Evolutionary conservation across 768 basidiomycete genomes (phyloP).

Genomic region (Tephrocybe sp.): DNA sequence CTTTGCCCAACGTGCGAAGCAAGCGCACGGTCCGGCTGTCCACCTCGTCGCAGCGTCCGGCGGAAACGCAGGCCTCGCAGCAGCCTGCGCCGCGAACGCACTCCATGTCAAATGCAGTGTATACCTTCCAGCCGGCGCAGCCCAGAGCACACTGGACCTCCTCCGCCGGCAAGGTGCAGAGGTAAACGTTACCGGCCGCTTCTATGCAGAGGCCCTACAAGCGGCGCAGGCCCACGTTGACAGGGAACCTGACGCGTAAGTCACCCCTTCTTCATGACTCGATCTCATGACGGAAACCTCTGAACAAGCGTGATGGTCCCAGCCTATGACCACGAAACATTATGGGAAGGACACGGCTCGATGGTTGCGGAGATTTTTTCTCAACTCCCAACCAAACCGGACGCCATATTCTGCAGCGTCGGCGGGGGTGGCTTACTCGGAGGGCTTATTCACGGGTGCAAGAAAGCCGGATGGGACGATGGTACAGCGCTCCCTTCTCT

Average conservation of each 20-base stretch:
- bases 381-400: slow-evolving; percentile 57
- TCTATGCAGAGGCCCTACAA: slow-evolving; percentile 57
- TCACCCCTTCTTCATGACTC: slow-evolving; percentile 6
- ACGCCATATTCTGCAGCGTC: slow-evolving; percentile 76
- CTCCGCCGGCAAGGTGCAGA: slow-evolving; percentile 55
- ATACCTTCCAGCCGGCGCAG: slow-evolving; percentile 58
- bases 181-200: slow-evolving; percentile 55
- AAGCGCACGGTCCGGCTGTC: slow-evolving; percentile 48
- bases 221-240: slow-evolving; percentile 49
- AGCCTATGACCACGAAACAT: slow-evolving; percentile 64
- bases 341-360: slow-evolving; percentile 81
- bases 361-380: slow-evolving; percentile 63
- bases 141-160: slow-evolving; percentile 46
- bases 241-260: slow-evolving; percentile 54
- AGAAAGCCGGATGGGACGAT: slow-evolving; percentile 63
- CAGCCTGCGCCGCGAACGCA: slow-evolving; percentile 58
- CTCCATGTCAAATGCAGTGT: slow-evolving; percentile 64
- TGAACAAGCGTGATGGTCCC: slow-evolving; percentile 60
- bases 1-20: slow-evolving; percentile 53
- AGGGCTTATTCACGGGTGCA: slow-evolving; percentile 71
- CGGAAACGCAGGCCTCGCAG: slow-evolving; percentile 81
- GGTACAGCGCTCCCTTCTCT: slow-evolving; percentile 38
- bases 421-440: slow-evolving; percentile 75
- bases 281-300: background rate
- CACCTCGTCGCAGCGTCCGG: slow-evolving; percentile 74